These are phyloP conservation scores for Fusarium newnesense DNA, from an alignment of 2,329 filamentous ascomycete genomes.

Conservation along the genomic window DNA sequence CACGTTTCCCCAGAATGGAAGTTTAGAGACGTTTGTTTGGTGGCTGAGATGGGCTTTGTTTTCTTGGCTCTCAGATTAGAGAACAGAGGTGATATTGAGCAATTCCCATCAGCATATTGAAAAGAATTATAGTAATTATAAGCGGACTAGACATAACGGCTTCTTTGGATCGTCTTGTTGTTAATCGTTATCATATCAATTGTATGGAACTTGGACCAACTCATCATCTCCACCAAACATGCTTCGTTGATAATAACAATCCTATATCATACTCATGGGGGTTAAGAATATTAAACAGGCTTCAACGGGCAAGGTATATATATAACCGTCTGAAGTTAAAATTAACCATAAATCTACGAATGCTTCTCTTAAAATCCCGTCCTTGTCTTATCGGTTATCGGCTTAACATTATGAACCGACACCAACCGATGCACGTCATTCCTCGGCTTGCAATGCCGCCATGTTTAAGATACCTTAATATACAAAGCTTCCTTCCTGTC, in stretches of 20 bases:
- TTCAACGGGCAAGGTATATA: not conserved
- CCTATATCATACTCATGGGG: too few species aligned
- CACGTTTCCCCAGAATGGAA: conserved; percentile 35
- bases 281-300: not conserved
- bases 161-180: not conserved
- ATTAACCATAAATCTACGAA: conserved; percentile 15
- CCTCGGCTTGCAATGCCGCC: conserved; percentile 11
- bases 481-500: not conserved
- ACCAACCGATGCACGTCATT: conserved; percentile 36
- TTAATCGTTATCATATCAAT: not conserved
- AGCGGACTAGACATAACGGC: not conserved
- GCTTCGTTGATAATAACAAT: not conserved
- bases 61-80: not conserved
- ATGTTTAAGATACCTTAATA: not conserved
- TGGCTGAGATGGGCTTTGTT: not conserved
- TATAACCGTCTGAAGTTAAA: not conserved
- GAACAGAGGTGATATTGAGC: not conserved
- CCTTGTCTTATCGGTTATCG: conserved; percentile 36
- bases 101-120: not conserved
- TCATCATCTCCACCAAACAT: conserved; percentile 25
- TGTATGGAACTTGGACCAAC: conserved; percentile 24
- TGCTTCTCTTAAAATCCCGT: not conserved
- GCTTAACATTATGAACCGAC: conserved; percentile 36
- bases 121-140: not conserved
- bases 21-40: conserved; percentile 7